phyloP scores from a whole-genome alignment of 768 basidiomycete genomes.

The Fistulinella prunicolor region DNA sequence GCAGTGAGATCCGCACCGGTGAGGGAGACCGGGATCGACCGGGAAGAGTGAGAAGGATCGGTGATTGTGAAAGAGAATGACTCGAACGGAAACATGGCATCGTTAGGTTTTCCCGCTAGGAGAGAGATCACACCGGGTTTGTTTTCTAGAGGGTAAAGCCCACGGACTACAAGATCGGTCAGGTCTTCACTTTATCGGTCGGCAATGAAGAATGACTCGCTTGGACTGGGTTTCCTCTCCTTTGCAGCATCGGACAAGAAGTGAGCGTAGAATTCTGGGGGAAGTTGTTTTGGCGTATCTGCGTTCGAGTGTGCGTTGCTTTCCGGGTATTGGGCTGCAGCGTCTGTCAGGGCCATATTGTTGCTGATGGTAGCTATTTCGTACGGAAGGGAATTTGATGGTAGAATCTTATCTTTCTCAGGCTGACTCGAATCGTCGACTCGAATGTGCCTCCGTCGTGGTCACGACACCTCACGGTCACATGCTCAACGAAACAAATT shows the following conservation, averaged over 20 bases:
- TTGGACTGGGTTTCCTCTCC: conserved; percentile 59
- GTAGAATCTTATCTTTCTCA: too few species aligned
- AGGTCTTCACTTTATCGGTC: not conserved
- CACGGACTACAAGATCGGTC: conserved; percentile 44
- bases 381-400: too few species aligned
- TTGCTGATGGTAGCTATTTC: too few species aligned
- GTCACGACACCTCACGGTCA: too few species aligned
- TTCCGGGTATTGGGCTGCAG: not conserved
- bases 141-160: conserved; percentile 76
- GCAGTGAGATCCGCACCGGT: conserved; percentile 56
- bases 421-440: too few species aligned
- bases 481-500: too few species aligned
- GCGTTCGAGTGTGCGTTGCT: not conserved
- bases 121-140: conserved; percentile 76
- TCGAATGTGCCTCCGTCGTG: too few species aligned
- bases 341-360: too few species aligned
- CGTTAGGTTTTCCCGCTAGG: conserved; percentile 90
- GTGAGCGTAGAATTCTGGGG: conserved; percentile 50
- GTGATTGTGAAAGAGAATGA: conserved; percentile 66
- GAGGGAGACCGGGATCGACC: conserved; percentile 52
- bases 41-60: conserved; percentile 43
- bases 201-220: conserved; percentile 36
- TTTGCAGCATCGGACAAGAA: conserved; percentile 67
- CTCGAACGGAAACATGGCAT: conserved; percentile 87
- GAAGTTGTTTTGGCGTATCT: conserved; percentile 33